A percentile compares a stretch with the other conserved stretches of the same genome.
Conservation (phyloP, 2,329 filamentous ascomycete genomes). For the Talaromyces islandicus region DNA sequence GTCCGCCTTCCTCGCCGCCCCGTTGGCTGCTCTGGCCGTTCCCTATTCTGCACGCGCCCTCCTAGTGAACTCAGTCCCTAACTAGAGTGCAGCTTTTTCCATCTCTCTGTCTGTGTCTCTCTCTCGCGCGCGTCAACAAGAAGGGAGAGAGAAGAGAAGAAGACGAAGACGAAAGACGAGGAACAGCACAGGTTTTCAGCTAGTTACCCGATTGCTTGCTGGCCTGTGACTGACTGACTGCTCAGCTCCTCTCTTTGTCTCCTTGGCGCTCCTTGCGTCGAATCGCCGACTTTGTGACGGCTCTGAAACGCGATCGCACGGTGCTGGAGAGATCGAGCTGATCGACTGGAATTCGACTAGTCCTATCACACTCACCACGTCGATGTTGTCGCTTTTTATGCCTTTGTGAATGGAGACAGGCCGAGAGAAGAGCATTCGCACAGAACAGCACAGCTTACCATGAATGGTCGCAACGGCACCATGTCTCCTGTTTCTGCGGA, state of each 20-base stretch:
- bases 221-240: neutral
- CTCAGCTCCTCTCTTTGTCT: neutral
- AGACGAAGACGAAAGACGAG: neutral
- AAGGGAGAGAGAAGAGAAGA: neutral
- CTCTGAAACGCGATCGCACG: neutral
- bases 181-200: neutral
- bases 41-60: neutral
- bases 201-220: too few species aligned
- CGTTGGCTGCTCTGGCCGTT: neutral
- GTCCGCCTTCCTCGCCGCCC: neutral
- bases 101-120: too few species aligned
- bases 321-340: neutral
- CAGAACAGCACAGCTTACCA: slow-evolving; percentile 23
- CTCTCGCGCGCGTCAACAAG: neutral
- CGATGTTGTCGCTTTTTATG: neutral
- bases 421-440: neutral
- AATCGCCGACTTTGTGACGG: neutral
- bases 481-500: slow-evolving; percentile 76
- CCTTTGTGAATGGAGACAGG: neutral
- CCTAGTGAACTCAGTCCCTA: neutral
- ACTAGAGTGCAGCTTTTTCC: neutral
- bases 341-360: neutral
- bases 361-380: neutral
- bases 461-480: slow-evolving; percentile 69
- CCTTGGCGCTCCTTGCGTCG: neutral